A percentile compares a stretch with the other conserved stretches of the same genome.
Conservation (phyloP, 495 filamentous ascomycete genomes). For the Pyrenula massariospora region DNA sequence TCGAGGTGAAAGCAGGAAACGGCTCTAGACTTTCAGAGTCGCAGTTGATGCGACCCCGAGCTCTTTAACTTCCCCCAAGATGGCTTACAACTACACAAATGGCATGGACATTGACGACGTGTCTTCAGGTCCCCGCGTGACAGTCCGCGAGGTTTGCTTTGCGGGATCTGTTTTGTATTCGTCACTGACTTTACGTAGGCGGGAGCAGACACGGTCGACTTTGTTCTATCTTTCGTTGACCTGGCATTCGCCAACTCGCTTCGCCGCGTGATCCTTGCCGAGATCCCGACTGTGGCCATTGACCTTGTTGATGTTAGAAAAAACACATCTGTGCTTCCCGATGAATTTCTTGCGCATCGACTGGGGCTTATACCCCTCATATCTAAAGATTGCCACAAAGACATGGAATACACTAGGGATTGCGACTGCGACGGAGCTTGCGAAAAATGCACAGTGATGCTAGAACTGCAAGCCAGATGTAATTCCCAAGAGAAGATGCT, state of each 20-base stretch:
- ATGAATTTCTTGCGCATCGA: slow-evolving; percentile 91
- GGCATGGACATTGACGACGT: slow-evolving; percentile 45
- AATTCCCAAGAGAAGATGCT: slow-evolving; percentile 71
- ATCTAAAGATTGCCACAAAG: slow-evolving; percentile 68
- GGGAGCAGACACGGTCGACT: slow-evolving; percentile 60
- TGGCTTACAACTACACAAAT: slow-evolving; percentile 1
- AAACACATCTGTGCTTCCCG: slow-evolving; percentile 88
- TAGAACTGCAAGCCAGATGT: slow-evolving; percentile 74
- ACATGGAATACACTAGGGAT: slow-evolving; percentile 81
- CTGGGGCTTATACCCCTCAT: slow-evolving; percentile 84
- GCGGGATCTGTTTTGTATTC: neutral
- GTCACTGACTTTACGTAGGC: slow-evolving; percentile 32
- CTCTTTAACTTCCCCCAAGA: no score
- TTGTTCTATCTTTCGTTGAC: slow-evolving; percentile 67
- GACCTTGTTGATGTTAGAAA: slow-evolving; percentile 85
- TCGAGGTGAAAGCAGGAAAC: no score
- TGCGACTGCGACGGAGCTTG: slow-evolving; percentile 94
- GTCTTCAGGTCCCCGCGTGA: slow-evolving; percentile 51
- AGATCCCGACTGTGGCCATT: slow-evolving; percentile 90
- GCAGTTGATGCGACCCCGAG: no score
- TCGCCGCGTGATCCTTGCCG: slow-evolving; percentile 82
- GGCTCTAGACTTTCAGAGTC: no score
- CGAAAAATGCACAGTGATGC: slow-evolving; percentile 73
- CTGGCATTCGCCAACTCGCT: slow-evolving; percentile 90
- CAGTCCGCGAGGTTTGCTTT: slow-evolving; percentile 52